These are phyloP conservation scores for Schrenkiella parvula DNA, from an alignment of 345 rosid species.

Conservation along the genomic window DNA sequence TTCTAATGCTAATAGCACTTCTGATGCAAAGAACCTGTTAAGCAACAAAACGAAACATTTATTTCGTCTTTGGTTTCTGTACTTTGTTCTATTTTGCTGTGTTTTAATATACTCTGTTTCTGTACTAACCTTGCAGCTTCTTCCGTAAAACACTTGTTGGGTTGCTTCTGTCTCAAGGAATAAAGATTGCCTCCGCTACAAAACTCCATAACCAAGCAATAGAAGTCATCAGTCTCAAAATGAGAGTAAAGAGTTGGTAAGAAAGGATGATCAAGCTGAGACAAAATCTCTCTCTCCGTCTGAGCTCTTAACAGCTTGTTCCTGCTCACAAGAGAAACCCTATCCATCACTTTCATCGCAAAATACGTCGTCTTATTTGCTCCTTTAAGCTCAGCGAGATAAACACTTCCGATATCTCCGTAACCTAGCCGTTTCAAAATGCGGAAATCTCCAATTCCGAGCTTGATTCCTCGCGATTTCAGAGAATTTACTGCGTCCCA, in stretches of 20 bases:
- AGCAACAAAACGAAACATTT: neutral
- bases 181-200: conserved; percentile 91
- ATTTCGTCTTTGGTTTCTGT: neutral
- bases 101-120: neutral
- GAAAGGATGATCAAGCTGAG: conserved; percentile 76
- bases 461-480: conserved; percentile 19
- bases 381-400: conserved; percentile 62
- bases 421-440: conserved; percentile 72
- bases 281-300: conserved; percentile 68
- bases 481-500: conserved; percentile 49
- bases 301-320: conserved; percentile 65
- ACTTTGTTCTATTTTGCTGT: neutral
- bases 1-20: conserved; percentile 56
- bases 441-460: conserved; percentile 53
- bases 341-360: conserved; percentile 88
- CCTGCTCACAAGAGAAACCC: conserved; percentile 53
- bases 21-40: conserved; percentile 57
- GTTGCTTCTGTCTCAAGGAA: conserved; percentile 66
- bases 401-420: conserved; percentile 89
- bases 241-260: conserved; percentile 72
- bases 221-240: conserved; percentile 66
- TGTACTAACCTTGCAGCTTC: conserved; percentile 59
- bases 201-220: conserved; percentile 71
- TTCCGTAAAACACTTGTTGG: conserved; percentile 59
- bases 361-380: conserved; percentile 46